Evolutionary conservation across 2,329 filamentous ascomycete genomes (phyloP).

Genomic region (Cyphellophora attinorum): DNA sequence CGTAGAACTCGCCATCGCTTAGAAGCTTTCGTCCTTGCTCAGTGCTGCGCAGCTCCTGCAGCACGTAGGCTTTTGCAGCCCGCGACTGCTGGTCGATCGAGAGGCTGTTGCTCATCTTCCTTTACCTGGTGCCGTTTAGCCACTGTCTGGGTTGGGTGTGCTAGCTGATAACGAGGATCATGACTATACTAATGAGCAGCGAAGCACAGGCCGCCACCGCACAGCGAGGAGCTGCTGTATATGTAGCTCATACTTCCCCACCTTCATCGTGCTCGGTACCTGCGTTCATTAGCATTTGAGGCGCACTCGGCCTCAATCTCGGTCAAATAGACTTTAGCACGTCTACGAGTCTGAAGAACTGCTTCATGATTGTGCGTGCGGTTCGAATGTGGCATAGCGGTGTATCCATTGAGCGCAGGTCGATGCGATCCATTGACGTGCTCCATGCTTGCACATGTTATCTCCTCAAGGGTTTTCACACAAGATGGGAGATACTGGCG

Average conservation of each 20-base stretch:
- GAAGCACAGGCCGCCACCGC: background rate
- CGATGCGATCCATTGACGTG: no score
- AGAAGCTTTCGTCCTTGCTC: conserved; percentile 11
- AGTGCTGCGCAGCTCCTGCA: conserved; percentile 15
- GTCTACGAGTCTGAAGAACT: no score
- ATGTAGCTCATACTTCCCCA: background rate
- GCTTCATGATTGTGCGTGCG: no score
- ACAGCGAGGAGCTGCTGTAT: background rate
- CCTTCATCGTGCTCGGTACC: background rate
- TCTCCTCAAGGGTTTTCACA: no score
- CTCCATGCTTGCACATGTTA: no score
- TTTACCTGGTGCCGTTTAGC: no score
- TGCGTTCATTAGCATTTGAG: no score
- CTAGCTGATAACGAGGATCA: background rate
- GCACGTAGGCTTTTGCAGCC: conserved; percentile 16
- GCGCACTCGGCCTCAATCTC: background rate
- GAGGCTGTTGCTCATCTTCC: conserved; percentile 5
- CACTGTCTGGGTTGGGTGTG: no score
- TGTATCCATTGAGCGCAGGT: no score
- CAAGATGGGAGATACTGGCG: no score
- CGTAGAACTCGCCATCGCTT: conserved; percentile 12
- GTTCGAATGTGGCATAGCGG: no score
- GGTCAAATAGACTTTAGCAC: background rate
- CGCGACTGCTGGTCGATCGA: conserved; percentile 17
- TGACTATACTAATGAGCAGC: background rate